Base-by-base conservation (phyloP, 371 early-diverging fungal genomes). In the Saksenaea vasiformis region DNA sequence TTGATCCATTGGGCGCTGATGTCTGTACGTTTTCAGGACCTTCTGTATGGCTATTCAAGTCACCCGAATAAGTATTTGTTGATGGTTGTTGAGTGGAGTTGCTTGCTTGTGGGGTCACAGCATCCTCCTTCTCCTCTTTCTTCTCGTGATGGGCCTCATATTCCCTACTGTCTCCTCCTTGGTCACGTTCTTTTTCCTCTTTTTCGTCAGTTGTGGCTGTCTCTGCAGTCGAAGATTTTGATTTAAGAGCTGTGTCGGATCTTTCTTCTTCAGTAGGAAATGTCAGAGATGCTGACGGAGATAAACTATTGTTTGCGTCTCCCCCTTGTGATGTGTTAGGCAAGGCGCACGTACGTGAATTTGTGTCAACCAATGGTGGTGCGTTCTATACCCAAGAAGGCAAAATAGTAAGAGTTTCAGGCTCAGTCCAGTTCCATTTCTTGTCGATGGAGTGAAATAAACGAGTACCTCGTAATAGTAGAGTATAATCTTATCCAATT, bases 401-500 rank as follows among this genome's bases (percentile, higher is more conserved):
- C 15, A 54, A 22, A 17, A 10, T 22, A 51, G 2, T 17, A 34
- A 27, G 15, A 43, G 17, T 47, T 31, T 43, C n/a, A 31, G n/a
- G 51, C 8, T 27, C 47, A 51, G 34, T 26, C 27, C 24, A 26
- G 7, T 22, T 47, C 24, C 31, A 22, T 22, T 22, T 22, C 17
- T 10, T 19, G 51, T 11, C 17, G 9, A 58, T 19, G 27, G 41
- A 43, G 43, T 39, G 58, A 53, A 11, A 55, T n/a, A 41, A 5
- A 36, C 35, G 58, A 58, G 41, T 73, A 82, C 83, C 65, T 75
- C 70, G 55, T 85, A 82, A 64, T 77, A 85, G 62, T 76, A 85
- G 61, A 82, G 65, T 22, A 85, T 73, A 14, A 76, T 74, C 56
- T 80, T 79, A 47, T 85, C 82, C 11, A 83, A 60, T 64, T 83